Evolutionary conservation across 108 stramenopile species (phyloP).

Genomic region (Skeletonema costatum): DNA sequence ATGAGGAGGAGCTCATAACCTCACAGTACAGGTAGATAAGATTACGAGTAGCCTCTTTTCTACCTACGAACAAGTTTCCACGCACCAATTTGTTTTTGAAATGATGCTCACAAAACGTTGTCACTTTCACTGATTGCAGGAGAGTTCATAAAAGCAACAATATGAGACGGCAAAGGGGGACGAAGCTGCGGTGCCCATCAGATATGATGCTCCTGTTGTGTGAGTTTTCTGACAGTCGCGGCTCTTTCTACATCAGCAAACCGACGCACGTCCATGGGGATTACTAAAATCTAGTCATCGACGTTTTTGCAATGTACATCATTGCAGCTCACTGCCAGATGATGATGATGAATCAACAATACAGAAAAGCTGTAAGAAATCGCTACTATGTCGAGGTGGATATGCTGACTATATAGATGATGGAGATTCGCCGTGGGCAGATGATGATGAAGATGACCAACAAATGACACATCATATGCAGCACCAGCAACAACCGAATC

Average conservation of each 20-base stretch:
- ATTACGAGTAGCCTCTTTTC: too few relatives aligned
- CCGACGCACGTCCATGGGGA: background rate
- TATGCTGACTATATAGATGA: slow-evolving; percentile 38
- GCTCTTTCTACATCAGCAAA: background rate
- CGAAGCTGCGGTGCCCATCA: background rate
- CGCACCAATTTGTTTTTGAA: background rate
- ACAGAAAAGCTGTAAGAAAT: background rate
- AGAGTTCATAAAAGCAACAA: background rate
- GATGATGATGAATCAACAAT: background rate
- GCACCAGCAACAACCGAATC: slow-evolving; percentile 6
- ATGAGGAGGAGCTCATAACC: background rate
- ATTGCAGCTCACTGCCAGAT: background rate
- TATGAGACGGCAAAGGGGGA: background rate
- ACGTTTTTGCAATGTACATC: background rate
- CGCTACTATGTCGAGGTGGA: slow-evolving; percentile 18
- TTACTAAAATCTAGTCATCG: background rate
- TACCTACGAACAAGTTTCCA: background rate
- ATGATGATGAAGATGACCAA: slow-evolving; percentile 2
- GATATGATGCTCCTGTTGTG: background rate
- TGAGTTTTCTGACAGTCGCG: background rate
- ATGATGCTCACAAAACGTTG: too few relatives aligned
- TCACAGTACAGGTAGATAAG: background rate
- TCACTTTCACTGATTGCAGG: too few relatives aligned
- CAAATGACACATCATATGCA: slow-evolving; percentile 9
- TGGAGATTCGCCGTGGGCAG: slow-evolving; percentile 19